These are phyloP conservation scores for Trichaptum fuscoviolaceum DNA, from an alignment of 768 basidiomycete species.

Conservation along the genomic window DNA sequence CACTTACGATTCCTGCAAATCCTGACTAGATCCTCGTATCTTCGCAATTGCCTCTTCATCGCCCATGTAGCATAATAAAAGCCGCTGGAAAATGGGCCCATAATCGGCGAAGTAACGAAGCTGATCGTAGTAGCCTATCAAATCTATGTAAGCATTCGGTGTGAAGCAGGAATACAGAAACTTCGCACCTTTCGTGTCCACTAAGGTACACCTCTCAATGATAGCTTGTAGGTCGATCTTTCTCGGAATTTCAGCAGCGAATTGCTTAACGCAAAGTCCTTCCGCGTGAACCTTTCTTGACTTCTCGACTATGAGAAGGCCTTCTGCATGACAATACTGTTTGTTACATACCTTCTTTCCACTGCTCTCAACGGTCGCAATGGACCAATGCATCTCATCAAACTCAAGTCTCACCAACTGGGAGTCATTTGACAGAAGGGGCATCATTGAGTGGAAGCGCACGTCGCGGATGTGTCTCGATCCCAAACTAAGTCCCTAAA, in stretches of 20 bases:
- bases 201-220: neutral
- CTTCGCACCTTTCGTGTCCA: neutral
- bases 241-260: neutral
- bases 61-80: slow-evolving; percentile 19
- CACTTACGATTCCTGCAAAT: slow-evolving; percentile 13
- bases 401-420: slow-evolving; percentile 8
- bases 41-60: slow-evolving; percentile 23
- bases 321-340: neutral
- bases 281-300: neutral
- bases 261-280: neutral
- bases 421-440: slow-evolving; percentile 20
- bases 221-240: neutral
- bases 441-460: slow-evolving; percentile 20
- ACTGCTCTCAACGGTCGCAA: neutral
- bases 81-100: slow-evolving; percentile 26
- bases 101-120: slow-evolving; percentile 29
- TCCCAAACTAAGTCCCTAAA: slow-evolving; percentile 33
- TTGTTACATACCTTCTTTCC: neutral
- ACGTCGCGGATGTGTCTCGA: slow-evolving; percentile 22
- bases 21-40: slow-evolving; percentile 19
- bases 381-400: neutral
- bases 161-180: neutral
- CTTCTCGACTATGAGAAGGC: neutral
- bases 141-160: neutral
- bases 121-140: slow-evolving; percentile 22